phyloP scores from a whole-genome alignment of 768 basidiomycete genomes.

The Termitomyces sp. region DNA sequence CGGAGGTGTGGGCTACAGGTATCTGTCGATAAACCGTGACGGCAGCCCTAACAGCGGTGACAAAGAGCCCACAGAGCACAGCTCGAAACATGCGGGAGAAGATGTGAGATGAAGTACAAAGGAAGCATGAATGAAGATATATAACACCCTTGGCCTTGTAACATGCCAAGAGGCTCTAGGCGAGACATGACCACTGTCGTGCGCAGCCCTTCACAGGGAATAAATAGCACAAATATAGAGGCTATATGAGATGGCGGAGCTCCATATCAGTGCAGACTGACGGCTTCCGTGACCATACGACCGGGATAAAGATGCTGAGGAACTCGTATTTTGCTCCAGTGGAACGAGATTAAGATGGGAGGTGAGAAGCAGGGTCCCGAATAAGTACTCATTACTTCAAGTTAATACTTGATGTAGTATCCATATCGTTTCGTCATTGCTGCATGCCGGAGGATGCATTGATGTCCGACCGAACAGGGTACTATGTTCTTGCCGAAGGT shows the following conservation, averaged over 20 bases:
- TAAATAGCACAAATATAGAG: background rate
- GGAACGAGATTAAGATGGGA: background rate
- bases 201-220: background rate
- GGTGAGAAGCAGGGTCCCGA: background rate
- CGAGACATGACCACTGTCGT: background rate
- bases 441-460: background rate
- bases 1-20: conserved; percentile 20
- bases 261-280: background rate
- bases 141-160: background rate
- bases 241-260: background rate
- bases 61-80: conserved; percentile 6
- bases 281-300: no score
- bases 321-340: background rate
- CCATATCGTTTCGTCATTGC: background rate
- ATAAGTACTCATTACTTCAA: no score
- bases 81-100: conserved; percentile 8
- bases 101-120: background rate
- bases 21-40: conserved; percentile 31
- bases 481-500: no score
- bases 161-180: background rate
- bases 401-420: background rate
- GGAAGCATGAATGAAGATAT: background rate
- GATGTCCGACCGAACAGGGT: no score
- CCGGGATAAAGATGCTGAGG: background rate
- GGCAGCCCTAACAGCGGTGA: conserved; percentile 8